Evolutionary conservation across 371 early-diverging fungal genomes (phyloP).

Genomic region (Actinomortierella wolfii): DNA sequence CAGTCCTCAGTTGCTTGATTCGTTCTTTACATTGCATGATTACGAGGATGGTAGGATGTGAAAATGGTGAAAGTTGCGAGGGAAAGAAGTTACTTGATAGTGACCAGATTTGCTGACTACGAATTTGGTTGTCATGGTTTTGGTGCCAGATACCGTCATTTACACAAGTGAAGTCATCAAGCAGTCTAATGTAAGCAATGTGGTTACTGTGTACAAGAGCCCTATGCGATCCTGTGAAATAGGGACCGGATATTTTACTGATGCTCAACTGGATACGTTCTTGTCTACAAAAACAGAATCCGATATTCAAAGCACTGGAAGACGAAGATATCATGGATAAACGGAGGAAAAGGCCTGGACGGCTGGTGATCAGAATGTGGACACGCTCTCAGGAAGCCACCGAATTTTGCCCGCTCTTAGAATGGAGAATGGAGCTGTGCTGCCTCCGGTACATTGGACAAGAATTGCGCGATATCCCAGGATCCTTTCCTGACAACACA

Average conservation of each 20-base stretch:
- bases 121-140: neutral
- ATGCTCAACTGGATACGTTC: neutral
- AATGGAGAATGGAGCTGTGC: conserved; percentile 60
- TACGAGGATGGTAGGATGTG: conserved; percentile 23
- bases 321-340: conserved; percentile 25
- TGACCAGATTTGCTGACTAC: neutral
- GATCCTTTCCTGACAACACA: conserved; percentile 56
- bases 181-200: conserved; percentile 29
- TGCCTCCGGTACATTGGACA: conserved; percentile 53
- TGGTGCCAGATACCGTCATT: conserved; percentile 27
- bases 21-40: conserved; percentile 38
- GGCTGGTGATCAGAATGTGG: conserved; percentile 52
- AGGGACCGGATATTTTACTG: no score
- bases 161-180: conserved; percentile 41
- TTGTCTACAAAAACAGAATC: conserved; percentile 17
- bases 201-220: neutral
- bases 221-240: no score
- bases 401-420: conserved; percentile 50
- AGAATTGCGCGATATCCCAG: conserved; percentile 49
- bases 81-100: no score
- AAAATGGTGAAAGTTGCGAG: neutral
- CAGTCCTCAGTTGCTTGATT: conserved; percentile 15
- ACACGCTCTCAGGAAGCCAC: conserved; percentile 51
- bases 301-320: conserved; percentile 26
- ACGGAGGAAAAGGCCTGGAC: conserved; percentile 10